Evolutionary conservation across 306 rosid genomes (phyloP), one percentile per base, ranked within the genome.

Genomic region (Trichosanthes truncata): DNA sequence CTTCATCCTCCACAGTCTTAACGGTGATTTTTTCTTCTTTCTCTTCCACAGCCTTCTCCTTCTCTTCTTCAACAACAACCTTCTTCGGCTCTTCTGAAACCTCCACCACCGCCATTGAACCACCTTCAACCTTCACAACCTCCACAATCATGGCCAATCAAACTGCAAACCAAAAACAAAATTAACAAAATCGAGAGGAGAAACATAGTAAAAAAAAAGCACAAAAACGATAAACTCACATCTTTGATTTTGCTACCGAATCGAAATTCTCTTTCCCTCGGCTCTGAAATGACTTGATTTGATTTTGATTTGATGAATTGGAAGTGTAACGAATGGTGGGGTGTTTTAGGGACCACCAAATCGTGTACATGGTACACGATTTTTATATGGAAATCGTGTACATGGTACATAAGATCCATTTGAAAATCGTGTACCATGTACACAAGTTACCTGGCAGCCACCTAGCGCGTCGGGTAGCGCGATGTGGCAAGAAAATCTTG

Each of bases 101-200:
- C 23, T 38, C 83, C 67, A n/a, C 18, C 3, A 52, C n/a, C 12
- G n/a, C 86, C 81, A 65, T 49, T 23, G 73, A 82, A 82, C 77
- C 76, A 65, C 81, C 84, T 75, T 86, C 89, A 20, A 57, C 83
- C 77, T 69, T 72, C 15, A 82, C 82, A 45, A 79, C 84, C 81
- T 82, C 85, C 7, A 81, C 88, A 77, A 88, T 85, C 90, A 87
- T 87, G 55, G 80, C 76, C 67, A 72, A 72, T 45, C 38, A 72
- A 13, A 46, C 51, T 61, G 56, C 15, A 51, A 48, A 57, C 38
- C 29, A 17, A 71, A 18, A 26, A 4, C 21, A 18, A 59, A 71
- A 33, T 25, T 18, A 41, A 26, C 51, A 57, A 80, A 43, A 57
- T 4, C 20, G 4, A 26, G 25, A 66, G 20, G n/a, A 68, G 6